Conservation (phyloP, 2,329 filamentous ascomycete species). For the Sporothrix inflata region DNA sequence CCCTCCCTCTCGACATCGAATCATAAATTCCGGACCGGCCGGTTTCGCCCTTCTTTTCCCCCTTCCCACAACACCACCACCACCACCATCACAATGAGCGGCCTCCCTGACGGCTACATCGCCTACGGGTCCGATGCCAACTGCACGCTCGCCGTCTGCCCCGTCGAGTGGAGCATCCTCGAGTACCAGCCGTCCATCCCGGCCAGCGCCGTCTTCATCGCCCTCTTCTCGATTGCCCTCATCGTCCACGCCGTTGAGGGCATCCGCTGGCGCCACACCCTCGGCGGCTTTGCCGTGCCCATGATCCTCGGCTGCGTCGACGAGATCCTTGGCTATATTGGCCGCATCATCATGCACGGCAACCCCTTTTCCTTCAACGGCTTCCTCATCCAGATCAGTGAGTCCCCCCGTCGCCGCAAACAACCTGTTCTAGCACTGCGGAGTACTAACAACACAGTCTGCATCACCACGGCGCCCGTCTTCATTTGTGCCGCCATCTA, state of each 20-base stretch:
- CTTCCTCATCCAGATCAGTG: conserved; percentile 69
- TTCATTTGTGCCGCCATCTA: conserved; percentile 68
- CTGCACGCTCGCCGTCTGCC: conserved; percentile 55
- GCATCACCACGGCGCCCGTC: conserved; percentile 59
- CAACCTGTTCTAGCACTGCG: no score
- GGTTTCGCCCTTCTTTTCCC: neutral
- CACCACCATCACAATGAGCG: conserved; percentile 17
- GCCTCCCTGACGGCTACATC: conserved; percentile 31
- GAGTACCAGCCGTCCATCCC: conserved; percentile 51
- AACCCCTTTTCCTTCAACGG: conserved; percentile 62
- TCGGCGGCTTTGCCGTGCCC: conserved; percentile 49
- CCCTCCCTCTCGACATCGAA: neutral
- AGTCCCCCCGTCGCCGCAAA: no score
- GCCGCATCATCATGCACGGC: conserved; percentile 58
- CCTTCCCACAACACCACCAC: neutral
- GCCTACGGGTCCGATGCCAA: conserved; percentile 52
- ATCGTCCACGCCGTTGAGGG: conserved; percentile 52
- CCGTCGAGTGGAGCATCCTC: conserved; percentile 51
- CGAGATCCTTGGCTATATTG: conserved; percentile 66
- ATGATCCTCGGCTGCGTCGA: conserved; percentile 60
- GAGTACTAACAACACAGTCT: conserved; percentile 47
- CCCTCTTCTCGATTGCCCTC: conserved; percentile 52
- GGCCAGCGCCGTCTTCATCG: conserved; percentile 49
- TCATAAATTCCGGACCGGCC: neutral
- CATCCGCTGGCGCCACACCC: conserved; percentile 50